Base-by-base conservation (phyloP, 2,329 filamentous ascomycete genomes). In the Septoria petroselini region DNA sequence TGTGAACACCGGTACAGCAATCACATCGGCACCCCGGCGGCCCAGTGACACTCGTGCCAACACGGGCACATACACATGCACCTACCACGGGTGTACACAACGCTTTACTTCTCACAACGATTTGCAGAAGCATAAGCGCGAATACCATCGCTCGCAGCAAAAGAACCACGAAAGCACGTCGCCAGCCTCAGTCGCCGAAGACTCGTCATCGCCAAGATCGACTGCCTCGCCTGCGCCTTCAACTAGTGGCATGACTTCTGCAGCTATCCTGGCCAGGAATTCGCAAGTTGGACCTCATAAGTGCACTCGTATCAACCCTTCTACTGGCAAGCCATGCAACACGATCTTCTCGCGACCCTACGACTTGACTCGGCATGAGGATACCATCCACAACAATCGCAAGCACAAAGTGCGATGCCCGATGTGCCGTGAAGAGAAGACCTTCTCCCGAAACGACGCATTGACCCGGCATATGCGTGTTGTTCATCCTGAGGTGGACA, bases 391-490 rank as follows among this genome's bases (percentile, higher is more conserved):
- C 78, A 96, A 96, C 62, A 85, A 84, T 1, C 83, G 88, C 62
- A 96, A 96, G 76, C 84, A 91, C 69, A 97, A 97, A 75, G 90
- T 96, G 6, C 84, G 89, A 37, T 98, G 93, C 70, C 84, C 91
- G 55, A 73, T 95, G 40, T 98, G 93, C 71, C 90, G 88, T 1
- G 91, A 97, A 63, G 91, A 97, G 65, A 97, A 97, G 78, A 94
- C 89, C 0, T 98, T 98, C 66, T 95, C 90, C 61, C 83, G 93
- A 50, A 93, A 91, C 57, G 93, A 98, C 73, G 93, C 93, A 1
- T 77, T 97, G 40, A 97, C 91, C 11, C 78, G 93, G 53, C 93
- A 98, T 68, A 94, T 95, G 78, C 83, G 90, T 29, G 91, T 96
- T 41, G 91, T 94, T 57, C 91, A 96, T 69, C 91, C 91, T 0